Conservation (phyloP, 2,329 filamentous ascomycete species). For the Fusarium beomiforme region DNA sequence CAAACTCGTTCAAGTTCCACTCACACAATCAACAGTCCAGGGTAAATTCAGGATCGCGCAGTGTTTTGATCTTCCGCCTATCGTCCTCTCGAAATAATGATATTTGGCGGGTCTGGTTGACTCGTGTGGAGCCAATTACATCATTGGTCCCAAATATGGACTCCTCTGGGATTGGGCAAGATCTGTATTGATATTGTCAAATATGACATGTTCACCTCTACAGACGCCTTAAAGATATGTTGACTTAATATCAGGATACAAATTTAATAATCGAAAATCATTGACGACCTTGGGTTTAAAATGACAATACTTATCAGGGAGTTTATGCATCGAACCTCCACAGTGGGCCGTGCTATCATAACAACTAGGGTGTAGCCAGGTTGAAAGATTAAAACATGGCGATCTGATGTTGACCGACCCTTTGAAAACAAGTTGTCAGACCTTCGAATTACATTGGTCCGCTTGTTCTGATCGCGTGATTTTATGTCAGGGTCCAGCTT, state of each 20-base stretch:
- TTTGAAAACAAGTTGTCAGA: constrained; percentile 19
- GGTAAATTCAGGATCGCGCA: constrained; percentile 22
- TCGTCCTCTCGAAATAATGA: constrained; percentile 27
- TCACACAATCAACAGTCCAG: constrained; percentile 18
- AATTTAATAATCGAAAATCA: background rate
- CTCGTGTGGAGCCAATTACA: constrained; percentile 35
- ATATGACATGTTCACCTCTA: background rate
- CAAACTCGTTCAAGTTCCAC: constrained; percentile 27
- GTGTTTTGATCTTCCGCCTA: constrained; percentile 29
- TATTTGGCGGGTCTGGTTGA: constrained; percentile 24
- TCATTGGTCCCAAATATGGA: constrained; percentile 24
- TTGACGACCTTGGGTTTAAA: background rate
- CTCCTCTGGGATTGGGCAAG: background rate
- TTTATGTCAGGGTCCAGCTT: background rate
- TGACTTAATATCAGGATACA: background rate
- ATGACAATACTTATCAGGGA: background rate
- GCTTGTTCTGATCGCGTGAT: constrained; percentile 11
- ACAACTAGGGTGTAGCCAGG: constrained; percentile 5
- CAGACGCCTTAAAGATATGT: background rate
- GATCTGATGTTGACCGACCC: constrained; percentile 30
- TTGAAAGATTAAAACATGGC: constrained; percentile 19
- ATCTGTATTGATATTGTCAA: background rate
- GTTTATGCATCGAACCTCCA: background rate
- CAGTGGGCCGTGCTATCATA: constrained; percentile 6
- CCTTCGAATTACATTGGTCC: constrained; percentile 5